These are phyloP conservation scores for Beauveria rudraprayagi DNA, from an alignment of 2,329 filamentous ascomycete species.

Conservation along the genomic window DNA sequence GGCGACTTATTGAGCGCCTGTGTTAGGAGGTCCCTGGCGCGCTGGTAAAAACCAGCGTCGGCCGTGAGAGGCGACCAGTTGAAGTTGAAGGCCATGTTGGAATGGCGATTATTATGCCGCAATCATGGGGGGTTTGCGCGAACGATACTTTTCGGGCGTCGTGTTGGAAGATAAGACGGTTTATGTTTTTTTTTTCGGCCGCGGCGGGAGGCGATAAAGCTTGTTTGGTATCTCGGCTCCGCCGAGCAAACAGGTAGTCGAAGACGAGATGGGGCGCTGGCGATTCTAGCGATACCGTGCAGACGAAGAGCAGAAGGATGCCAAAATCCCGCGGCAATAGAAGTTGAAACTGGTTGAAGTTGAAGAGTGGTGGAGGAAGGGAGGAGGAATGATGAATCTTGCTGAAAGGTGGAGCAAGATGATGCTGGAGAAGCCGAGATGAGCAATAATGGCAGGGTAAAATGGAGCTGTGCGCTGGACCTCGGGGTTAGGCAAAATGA, in stretches of 20 bases:
- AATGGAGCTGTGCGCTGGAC: neutral
- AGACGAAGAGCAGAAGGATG: neutral
- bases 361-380: neutral
- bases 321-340: neutral
- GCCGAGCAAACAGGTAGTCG: conserved; percentile 6
- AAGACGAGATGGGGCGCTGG: neutral
- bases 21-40: conserved; percentile 89
- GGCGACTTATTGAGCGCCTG: conserved; percentile 94
- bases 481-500: conserved; percentile 2
- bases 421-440: conserved; percentile 4
- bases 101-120: conserved; percentile 33
- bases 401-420: conserved; percentile 4
- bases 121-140: conserved; percentile 24
- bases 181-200: neutral
- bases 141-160: neutral
- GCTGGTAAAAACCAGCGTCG: conserved; percentile 82
- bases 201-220: neutral
- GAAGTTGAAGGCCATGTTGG: conserved; percentile 98
- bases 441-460: neutral
- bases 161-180: neutral
- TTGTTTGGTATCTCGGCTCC: neutral
- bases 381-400: neutral
- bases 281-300: neutral
- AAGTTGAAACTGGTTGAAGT: neutral
- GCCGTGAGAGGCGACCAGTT: conserved; percentile 99